Percentiles rank a stretch among this genome's conserved stretches.
These are phyloP conservation scores for Myrmaecium sp. DNA, from an alignment of 2,329 filamentous ascomycete species.

Conservation along the genomic window DNA sequence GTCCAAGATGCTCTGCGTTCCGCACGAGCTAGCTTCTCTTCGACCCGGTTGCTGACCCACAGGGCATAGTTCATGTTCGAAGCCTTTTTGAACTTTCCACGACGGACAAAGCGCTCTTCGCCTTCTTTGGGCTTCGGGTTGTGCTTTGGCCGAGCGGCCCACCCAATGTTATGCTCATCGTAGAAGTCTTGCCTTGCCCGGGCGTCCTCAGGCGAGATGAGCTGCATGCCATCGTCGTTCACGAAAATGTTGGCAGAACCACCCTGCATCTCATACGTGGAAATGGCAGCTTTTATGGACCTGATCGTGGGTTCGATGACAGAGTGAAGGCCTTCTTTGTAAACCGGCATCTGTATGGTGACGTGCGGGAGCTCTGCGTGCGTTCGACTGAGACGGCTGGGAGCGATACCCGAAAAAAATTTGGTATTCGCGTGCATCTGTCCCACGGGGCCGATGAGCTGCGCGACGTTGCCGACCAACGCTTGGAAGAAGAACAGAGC, in stretches of 20 bases:
- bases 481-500: conserved; percentile 35
- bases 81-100: conserved; percentile 52
- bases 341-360: conserved; percentile 35
- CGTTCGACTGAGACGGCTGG: conserved; percentile 21
- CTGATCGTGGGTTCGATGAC: conserved; percentile 62
- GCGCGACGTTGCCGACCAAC: conserved; percentile 22
- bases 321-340: conserved; percentile 23
- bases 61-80: conserved; percentile 53
- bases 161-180: conserved; percentile 33
- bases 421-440: conserved; percentile 28
- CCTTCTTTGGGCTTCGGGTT: conserved; percentile 33
- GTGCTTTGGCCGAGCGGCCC: conserved; percentile 33
- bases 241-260: conserved; percentile 65
- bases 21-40: conserved; percentile 46
- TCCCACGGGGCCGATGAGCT: conserved; percentile 27
- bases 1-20: conserved; percentile 46
- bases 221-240: conserved; percentile 59
- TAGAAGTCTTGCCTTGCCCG: conserved; percentile 30
- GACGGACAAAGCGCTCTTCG: conserved; percentile 32
- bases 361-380: conserved; percentile 27
- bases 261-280: conserved; percentile 59
- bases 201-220: conserved; percentile 35
- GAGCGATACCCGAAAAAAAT: conserved; percentile 26
- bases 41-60: conserved; percentile 45
- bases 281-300: conserved; percentile 62